Percentiles rank a stretch among this genome's conserved stretches.
These are phyloP conservation scores for Mycotypha africana DNA, from an alignment of 371 early-diverging fungal species.

Conservation along the genomic window DNA sequence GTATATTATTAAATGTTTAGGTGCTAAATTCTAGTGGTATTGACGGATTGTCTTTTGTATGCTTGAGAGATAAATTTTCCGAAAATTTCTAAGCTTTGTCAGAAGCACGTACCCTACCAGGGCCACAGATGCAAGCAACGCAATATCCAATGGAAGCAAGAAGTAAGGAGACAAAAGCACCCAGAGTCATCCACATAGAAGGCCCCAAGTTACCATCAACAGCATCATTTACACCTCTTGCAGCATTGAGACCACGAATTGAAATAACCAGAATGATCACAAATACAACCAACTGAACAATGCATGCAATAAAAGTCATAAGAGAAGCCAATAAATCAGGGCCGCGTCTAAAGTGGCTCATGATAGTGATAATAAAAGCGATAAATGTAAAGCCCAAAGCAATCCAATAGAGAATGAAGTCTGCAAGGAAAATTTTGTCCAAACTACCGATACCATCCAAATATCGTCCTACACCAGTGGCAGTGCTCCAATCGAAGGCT, in stretches of 20 bases:
- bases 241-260: conserved; percentile 28
- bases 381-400: conserved; percentile 30
- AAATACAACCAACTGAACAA: conserved; percentile 17
- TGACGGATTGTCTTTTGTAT: too few species aligned
- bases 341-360: conserved; percentile 26
- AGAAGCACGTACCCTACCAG: conserved; percentile 5
- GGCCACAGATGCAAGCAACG: conserved; percentile 19
- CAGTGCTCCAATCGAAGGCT: conserved; percentile 37
- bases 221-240: conserved; percentile 13
- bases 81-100: conserved; percentile 14
- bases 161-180: conserved; percentile 20
- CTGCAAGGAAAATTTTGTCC: conserved; percentile 25
- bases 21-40: too few species aligned
- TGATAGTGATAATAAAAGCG: conserved; percentile 29
- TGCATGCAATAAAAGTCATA: conserved; percentile 20
- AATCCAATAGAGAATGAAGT: conserved; percentile 40
- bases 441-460: conserved; percentile 2
- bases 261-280: conserved; percentile 22
- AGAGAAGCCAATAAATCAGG: conserved; percentile 27
- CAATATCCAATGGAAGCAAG: conserved; percentile 19
- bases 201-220: conserved; percentile 27
- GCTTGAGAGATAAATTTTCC: too few species aligned
- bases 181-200: conserved; percentile 27
- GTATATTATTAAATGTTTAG: too few species aligned
- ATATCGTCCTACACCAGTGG: neutral